A percentile compares a stretch with the other conserved stretches of the same genome.
Evolutionary conservation across 2,329 filamentous ascomycete genomes (phyloP).

Genomic region (Fulvia fulva): DNA sequence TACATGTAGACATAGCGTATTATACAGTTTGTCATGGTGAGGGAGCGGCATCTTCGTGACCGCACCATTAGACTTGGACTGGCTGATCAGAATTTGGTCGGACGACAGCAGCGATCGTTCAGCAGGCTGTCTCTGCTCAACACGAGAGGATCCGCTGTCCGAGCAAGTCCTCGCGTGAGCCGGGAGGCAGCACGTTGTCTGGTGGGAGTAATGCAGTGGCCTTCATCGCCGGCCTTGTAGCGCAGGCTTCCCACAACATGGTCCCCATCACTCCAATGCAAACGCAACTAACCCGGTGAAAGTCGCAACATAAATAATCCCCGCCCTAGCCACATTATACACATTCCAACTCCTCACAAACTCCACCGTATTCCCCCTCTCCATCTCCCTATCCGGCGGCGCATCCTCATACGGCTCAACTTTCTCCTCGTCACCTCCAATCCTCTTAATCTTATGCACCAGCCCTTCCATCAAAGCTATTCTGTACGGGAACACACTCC

Average conservation of each 20-base stretch:
- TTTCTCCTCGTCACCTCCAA: constrained; percentile 27
- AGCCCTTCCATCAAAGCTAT: constrained; percentile 24
- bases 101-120: too few species aligned
- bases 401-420: constrained; percentile 32
- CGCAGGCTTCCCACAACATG: not conserved
- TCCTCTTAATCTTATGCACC: constrained; percentile 25
- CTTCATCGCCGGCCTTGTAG: too few species aligned
- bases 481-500: constrained; percentile 24
- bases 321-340: constrained; percentile 19
- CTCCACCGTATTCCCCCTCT: constrained; percentile 28
- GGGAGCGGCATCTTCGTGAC: not conserved
- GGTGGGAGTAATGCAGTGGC: too few species aligned
- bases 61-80: not conserved
- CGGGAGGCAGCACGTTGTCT: too few species aligned
- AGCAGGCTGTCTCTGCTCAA: too few species aligned
- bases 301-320: constrained; percentile 19
- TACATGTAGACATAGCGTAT: not conserved
- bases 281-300: constrained; percentile 10
- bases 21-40: not conserved
- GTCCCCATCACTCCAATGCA: constrained; percentile 13
- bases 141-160: too few species aligned
- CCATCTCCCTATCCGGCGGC: constrained; percentile 26
- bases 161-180: too few species aligned
- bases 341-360: constrained; percentile 25
- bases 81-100: not conserved